Evolutionary conservation across 2,329 filamentous ascomycete species (phyloP), one percentile per base, ranked within the genome.

Genomic region (Laburnicola sp.): DNA sequence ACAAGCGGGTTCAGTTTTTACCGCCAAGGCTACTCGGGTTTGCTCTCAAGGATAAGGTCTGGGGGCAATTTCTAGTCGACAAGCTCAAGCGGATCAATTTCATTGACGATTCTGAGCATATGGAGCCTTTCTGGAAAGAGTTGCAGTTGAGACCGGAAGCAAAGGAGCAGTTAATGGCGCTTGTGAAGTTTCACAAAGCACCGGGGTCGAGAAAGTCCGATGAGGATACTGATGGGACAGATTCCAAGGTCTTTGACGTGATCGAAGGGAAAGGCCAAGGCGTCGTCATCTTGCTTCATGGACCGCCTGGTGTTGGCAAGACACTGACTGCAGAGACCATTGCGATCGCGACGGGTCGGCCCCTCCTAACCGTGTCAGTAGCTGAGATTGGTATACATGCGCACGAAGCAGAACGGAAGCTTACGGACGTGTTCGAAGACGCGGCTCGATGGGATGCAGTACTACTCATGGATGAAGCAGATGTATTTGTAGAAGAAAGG

Each of bases 381-480:
- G 49, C 42, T 8, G 53, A 51, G 9, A 37, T 55, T 16, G 49
- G 53, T 6, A 47, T 46, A 2, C 30, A 45, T 3, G 22, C 52
- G 8, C 38, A 43, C n/a, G 34, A 39, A 21, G 43, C 45, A 4
- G 47, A 51, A 27, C 4, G 44, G 16, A 39, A 45, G 22, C 51
- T 54, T 23, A n/a, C 25, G 7, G 26, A 34, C 3, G 27, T 44
- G n/a, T 43, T 51, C 30, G 32, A 51, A 25, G 28, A 16, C 70
- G 70, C 72, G 50, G 72, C 72, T 0, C 73, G 70, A 48, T 81
- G 78, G 78, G 75, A 76, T 22, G 75, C 76, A 10, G 71, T 82
- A 8, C 63, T 80, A 0, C 71, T 81, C 1, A 66, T 81, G 2
- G 78, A 80, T 58, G 78, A 81, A 57, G 77, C 75, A 10, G 75